Conservation (phyloP, 176 grass and related monocot species). For the Pontederia paniculata region DNA sequence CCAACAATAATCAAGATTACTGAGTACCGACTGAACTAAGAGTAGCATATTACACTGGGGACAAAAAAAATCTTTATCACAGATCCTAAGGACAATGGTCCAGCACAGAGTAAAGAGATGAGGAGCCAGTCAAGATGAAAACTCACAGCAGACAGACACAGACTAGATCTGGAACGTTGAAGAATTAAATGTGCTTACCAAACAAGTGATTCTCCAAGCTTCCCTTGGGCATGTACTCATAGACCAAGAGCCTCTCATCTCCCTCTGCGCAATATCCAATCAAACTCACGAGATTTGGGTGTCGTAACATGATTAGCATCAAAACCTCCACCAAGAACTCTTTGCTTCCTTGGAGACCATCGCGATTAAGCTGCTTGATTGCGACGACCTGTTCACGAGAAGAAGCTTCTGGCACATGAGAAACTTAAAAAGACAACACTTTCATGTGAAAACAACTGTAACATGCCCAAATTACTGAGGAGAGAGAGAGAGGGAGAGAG, state of each 20-base stretch:
- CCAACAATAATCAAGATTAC: too few species aligned
- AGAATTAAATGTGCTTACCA: conserved; percentile 28
- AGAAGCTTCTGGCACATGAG: neutral
- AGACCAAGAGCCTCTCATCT: conserved; percentile 77
- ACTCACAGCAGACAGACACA: neutral
- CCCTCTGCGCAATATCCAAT: conserved; percentile 79
- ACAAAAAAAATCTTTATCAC: too few species aligned
- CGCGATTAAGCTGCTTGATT: conserved; percentile 67
- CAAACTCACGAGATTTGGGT: conserved; percentile 73
- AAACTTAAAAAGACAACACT: conserved; percentile 1
- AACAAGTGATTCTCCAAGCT: conserved; percentile 81
- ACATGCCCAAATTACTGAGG: neutral
- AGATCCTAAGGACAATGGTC: neutral
- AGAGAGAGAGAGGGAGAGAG: neutral
- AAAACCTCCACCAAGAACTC: conserved; percentile 92
- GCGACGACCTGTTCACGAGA: conserved; percentile 50
- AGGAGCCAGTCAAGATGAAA: neutral
- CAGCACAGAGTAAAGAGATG: neutral
- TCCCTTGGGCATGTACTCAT: conserved; percentile 89
- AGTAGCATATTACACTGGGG: too few species aligned
- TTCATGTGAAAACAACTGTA: neutral
- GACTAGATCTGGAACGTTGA: neutral
- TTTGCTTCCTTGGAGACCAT: conserved; percentile 63
- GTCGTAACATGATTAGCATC: conserved; percentile 69
- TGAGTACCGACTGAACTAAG: too few species aligned